Conservation (phyloP, 208 protist species). For the Crithidia fasciculata region DNA sequence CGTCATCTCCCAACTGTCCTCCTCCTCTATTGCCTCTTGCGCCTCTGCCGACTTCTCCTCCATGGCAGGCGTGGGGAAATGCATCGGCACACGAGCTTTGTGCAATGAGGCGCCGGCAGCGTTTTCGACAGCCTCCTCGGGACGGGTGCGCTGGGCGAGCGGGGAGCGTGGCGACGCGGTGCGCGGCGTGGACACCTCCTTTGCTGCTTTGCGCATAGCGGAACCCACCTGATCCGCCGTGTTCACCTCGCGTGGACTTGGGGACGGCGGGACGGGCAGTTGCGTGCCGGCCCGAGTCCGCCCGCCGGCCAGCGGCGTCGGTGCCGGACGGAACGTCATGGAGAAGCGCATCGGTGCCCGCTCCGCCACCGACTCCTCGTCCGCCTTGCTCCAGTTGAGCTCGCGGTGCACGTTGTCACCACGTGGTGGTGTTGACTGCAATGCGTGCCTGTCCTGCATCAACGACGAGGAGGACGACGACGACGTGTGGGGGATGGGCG, state of each 20-base stretch:
- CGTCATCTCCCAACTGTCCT: conserved; percentile 6
- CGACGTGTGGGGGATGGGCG: conserved; percentile 11
- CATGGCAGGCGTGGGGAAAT: conserved; percentile 3
- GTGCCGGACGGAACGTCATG: conserved; percentile 28
- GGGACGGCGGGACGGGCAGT: conserved; percentile 11
- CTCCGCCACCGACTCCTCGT: conserved; percentile 17
- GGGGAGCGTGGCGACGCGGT: conserved; percentile 24
- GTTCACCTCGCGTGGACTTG: conserved; percentile 40
- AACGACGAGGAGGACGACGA: background rate
- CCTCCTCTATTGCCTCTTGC: background rate
- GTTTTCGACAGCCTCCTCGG: background rate
- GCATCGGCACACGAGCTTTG: conserved; percentile 17
- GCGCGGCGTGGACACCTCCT: conserved; percentile 15
- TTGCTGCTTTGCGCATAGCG: conserved; percentile 5
- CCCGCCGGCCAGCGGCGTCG: conserved; percentile 4
- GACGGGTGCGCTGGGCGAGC: conserved; percentile 11
- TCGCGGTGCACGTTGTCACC: conserved; percentile 27
- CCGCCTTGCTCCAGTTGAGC: conserved; percentile 29
- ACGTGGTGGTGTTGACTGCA: background rate
- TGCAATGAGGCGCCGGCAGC: background rate
- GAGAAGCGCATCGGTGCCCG: conserved; percentile 51
- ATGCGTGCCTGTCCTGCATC: background rate
- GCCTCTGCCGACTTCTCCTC: background rate
- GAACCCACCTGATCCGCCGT: conserved; percentile 18
- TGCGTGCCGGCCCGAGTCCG: background rate